phyloP scores from a whole-genome alignment of 2,329 filamentous ascomycete species.

The Daldinia sp. region DNA sequence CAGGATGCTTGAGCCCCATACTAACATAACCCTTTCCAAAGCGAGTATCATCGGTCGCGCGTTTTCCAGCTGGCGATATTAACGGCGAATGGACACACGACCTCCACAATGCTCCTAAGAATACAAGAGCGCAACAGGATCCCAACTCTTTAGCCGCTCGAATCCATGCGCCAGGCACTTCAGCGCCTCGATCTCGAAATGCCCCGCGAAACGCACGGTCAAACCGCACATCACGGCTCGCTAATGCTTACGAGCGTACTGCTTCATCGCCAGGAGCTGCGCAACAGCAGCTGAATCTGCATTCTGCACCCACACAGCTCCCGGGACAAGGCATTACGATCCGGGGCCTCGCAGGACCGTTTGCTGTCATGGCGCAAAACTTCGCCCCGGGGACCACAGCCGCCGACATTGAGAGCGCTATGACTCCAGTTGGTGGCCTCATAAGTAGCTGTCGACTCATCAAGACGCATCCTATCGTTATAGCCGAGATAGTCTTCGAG shows the following conservation, averaged over 20 bases:
- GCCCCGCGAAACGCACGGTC: slow-evolving; percentile 46
- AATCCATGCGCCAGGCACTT: slow-evolving; percentile 57
- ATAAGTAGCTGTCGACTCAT: slow-evolving; percentile 76
- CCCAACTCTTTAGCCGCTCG: slow-evolving; percentile 61
- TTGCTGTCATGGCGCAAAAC: slow-evolving; percentile 80
- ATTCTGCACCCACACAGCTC: slow-evolving; percentile 41
- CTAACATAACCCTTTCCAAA: slow-evolving; percentile 47
- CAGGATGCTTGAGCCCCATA: background rate
- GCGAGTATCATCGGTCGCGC: slow-evolving; percentile 51
- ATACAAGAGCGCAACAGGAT: slow-evolving; percentile 55
- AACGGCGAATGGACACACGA: slow-evolving; percentile 79
- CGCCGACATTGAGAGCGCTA: slow-evolving; percentile 84
- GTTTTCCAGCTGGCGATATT: slow-evolving; percentile 65
- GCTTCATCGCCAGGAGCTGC: slow-evolving; percentile 53
- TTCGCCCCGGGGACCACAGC: slow-evolving; percentile 85
- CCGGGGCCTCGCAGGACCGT: slow-evolving; percentile 78
- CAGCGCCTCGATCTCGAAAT: slow-evolving; percentile 40
- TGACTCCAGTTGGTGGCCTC: slow-evolving; percentile 79
- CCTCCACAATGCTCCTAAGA: slow-evolving; percentile 65
- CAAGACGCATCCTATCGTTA: slow-evolving; percentile 76
- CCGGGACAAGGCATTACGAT: slow-evolving; percentile 71
- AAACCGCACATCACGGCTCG: slow-evolving; percentile 57
- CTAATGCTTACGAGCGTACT: slow-evolving; percentile 59
- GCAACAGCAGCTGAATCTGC: slow-evolving; percentile 54
- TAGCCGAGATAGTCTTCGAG: slow-evolving; percentile 81